Evolutionary conservation across 2,329 filamentous ascomycete genomes (phyloP).

Genomic region (Amesomyces nigricolor): DNA sequence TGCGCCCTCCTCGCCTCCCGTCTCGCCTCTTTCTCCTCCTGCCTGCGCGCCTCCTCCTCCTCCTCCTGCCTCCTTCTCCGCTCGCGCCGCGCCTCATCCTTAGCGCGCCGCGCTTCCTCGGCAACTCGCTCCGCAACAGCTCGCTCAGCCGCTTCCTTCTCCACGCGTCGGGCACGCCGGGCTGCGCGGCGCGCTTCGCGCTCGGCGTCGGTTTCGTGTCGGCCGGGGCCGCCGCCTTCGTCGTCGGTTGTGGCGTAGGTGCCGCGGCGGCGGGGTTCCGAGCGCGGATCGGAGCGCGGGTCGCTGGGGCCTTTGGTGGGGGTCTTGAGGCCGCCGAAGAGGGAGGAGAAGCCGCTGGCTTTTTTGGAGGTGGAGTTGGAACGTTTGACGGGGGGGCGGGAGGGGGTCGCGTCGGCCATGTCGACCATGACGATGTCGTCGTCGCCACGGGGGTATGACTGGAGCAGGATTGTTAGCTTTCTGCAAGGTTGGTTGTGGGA

Average conservation of each 20-base stretch:
- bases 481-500: background rate
- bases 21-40: slow-evolving; percentile 55
- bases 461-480: slow-evolving; percentile 22
- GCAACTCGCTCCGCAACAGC: slow-evolving; percentile 44
- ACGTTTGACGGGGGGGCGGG: slow-evolving; percentile 51
- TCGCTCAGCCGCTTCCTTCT: slow-evolving; percentile 46
- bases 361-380: slow-evolving; percentile 59
- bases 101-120: slow-evolving; percentile 52
- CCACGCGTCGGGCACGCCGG: slow-evolving; percentile 51
- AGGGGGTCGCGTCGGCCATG: slow-evolving; percentile 37
- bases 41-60: slow-evolving; percentile 47
- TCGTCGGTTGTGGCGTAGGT: slow-evolving; percentile 48
- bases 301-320: slow-evolving; percentile 35
- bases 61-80: slow-evolving; percentile 51
- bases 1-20: slow-evolving; percentile 49
- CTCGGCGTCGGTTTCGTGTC: slow-evolving; percentile 44
- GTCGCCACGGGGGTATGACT: slow-evolving; percentile 54
- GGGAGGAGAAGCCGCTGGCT: slow-evolving; percentile 49
- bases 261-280: slow-evolving; percentile 42
- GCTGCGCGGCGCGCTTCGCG: slow-evolving; percentile 43
- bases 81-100: slow-evolving; percentile 53
- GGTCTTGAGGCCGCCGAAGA: slow-evolving; percentile 55
- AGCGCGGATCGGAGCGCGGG: slow-evolving; percentile 32
- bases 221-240: slow-evolving; percentile 35
- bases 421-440: slow-evolving; percentile 58